Evolutionary conservation across 2,329 filamentous ascomycete genomes (phyloP).

Genomic region (Rhinocladiella similis): DNA sequence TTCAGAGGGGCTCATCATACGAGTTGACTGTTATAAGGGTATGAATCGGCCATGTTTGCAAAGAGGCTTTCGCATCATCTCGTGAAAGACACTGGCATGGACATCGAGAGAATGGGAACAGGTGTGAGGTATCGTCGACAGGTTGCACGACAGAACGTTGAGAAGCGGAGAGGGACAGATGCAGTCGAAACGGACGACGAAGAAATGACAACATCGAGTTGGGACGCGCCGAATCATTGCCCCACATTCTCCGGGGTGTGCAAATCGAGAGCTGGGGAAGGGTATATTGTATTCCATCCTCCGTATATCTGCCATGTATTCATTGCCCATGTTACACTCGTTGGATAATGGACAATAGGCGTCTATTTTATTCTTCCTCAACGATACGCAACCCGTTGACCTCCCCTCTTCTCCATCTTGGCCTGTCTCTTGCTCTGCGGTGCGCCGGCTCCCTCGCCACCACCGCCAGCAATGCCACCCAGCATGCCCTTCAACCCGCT

Average conservation of each 20-base stretch:
- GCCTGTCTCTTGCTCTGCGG: constrained; percentile 52
- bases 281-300: no score
- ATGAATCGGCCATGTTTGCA: constrained; percentile 22
- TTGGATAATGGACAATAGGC: no score
- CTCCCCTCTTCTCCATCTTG: constrained; percentile 55
- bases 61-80: constrained; percentile 4
- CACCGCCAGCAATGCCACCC: constrained; percentile 43
- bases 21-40: constrained; percentile 25
- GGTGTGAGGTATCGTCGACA: neutral
- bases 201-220: neutral
- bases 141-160: neutral
- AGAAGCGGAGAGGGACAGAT: neutral
- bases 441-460: constrained; percentile 33
- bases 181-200: neutral
- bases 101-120: neutral
- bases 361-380: constrained; percentile 27
- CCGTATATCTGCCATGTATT: no score
- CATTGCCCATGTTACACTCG: no score
- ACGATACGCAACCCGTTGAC: constrained; percentile 45
- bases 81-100: neutral
- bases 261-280: neutral
- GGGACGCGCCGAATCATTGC: neutral
- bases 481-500: constrained; percentile 44
- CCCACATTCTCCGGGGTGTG: neutral
- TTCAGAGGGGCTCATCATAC: constrained; percentile 10